Conservation (phyloP, 192 early-diverging fungal genomes). For the Helicostylum pulchrum region DNA sequence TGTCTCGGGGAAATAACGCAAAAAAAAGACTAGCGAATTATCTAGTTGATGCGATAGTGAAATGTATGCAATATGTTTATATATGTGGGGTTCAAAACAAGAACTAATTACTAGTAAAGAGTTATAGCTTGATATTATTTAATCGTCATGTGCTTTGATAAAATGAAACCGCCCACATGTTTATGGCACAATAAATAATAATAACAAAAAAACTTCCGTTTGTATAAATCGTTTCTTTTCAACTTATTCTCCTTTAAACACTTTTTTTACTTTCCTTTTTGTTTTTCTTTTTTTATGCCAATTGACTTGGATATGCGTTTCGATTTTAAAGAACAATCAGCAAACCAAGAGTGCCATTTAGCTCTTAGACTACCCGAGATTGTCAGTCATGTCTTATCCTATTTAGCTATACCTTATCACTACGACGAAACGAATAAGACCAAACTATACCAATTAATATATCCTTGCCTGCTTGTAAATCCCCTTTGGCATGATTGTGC, state of each 20-base stretch:
- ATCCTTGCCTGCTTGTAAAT: constrained; percentile 31
- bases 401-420: constrained; percentile 22
- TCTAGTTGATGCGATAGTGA: too few species aligned
- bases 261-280: neutral
- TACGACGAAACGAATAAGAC: constrained; percentile 1
- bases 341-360: neutral
- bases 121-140: neutral
- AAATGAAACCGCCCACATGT: too few species aligned
- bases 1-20: too few species aligned
- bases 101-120: too few species aligned
- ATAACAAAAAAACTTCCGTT: neutral
- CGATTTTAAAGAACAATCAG: neutral
- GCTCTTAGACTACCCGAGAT: constrained; percentile 13
- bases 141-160: too few species aligned
- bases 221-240: neutral
- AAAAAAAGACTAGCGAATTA: too few species aligned
- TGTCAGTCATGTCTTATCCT: constrained; percentile 38
- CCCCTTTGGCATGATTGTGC: constrained; percentile 35
- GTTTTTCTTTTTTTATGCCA: neutral
- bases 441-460: constrained; percentile 13
- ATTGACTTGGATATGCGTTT: too few species aligned
- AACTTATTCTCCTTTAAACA: neutral
- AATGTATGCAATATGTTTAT: too few species aligned
- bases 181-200: neutral
- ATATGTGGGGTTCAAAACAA: too few species aligned